Evolutionary conservation across 2,329 filamentous ascomycete genomes (phyloP).

Genomic region (Fusarium pininemorale): DNA sequence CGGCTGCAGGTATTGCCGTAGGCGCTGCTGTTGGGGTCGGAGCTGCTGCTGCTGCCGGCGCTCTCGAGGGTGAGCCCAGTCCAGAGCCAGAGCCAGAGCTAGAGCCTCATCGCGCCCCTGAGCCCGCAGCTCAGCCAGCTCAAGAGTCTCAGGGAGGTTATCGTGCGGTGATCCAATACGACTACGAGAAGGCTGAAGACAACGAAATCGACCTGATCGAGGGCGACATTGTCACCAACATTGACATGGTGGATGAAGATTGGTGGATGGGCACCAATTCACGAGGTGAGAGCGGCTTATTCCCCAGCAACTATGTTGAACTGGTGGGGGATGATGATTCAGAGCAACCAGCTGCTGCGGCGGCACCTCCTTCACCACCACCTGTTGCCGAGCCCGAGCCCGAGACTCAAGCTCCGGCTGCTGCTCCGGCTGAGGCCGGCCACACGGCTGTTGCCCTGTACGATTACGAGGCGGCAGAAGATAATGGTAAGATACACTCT

Average conservation of each 20-base stretch:
- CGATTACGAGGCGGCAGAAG: conserved; percentile 96
- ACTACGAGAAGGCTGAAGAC: conserved; percentile 97
- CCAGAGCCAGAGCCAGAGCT: conserved; percentile 27
- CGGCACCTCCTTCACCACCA: conserved; percentile 39
- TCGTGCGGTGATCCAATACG: conserved; percentile 85
- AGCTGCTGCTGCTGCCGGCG: conserved; percentile 31
- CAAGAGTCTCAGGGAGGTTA: conserved; percentile 63
- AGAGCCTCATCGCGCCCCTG: conserved; percentile 14
- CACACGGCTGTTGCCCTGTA: conserved; percentile 86
- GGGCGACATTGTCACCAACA: conserved; percentile 87
- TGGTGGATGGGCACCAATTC: conserved; percentile 98
- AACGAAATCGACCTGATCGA: conserved; percentile 94
- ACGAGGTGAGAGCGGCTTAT: conserved; percentile 85
- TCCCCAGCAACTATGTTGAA: conserved; percentile 98
- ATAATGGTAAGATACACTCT: conserved; percentile 70
- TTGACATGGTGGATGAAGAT: conserved; percentile 97
- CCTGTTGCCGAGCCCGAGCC: conserved; percentile 47
- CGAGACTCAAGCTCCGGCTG: conserved; percentile 48
- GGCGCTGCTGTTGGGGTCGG: conserved; percentile 34
- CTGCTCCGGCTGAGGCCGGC: conserved; percentile 54
- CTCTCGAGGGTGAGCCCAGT: conserved; percentile 39
- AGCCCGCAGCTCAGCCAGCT: conserved; percentile 9
- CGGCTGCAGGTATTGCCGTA: conserved; percentile 54
- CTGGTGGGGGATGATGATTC: conserved; percentile 74
- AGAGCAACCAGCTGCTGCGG: conserved; percentile 47